These are phyloP conservation scores for Pseudozyma thailandica DNA, from an alignment of 1,284 basidiomycete genomes.

Conservation along the genomic window DNA sequence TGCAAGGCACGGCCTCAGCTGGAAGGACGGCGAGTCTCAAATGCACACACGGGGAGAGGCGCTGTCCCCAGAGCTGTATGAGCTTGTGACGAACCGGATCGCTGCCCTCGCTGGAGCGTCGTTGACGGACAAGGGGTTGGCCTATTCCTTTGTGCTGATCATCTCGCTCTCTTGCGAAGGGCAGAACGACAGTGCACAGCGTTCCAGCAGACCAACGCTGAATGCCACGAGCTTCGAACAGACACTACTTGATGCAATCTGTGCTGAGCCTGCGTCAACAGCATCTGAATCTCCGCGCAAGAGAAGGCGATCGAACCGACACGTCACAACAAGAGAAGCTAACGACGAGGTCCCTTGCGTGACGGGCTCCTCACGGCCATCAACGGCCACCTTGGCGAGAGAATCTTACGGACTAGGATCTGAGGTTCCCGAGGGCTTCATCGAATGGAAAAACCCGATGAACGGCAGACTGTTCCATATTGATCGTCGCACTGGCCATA, in stretches of 20 bases:
- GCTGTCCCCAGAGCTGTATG: conserved; percentile 12
- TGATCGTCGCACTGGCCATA: conserved; percentile 34
- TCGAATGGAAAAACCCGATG: conserved; percentile 19
- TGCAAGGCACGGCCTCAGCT: conserved; percentile 9
- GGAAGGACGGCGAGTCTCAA: conserved; percentile 4
- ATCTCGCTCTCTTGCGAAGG: conserved; percentile 1
- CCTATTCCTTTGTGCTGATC: conserved; percentile 9
- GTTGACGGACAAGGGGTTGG: not conserved
- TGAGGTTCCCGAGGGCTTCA: conserved; percentile 9
- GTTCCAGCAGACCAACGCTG: not conserved
- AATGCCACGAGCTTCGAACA: conserved; percentile 2
- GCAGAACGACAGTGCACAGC: not conserved
- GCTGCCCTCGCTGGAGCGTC: not conserved
- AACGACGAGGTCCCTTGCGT: no score
- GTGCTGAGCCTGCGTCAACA: not conserved
- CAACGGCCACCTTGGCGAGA: conserved; percentile 16
- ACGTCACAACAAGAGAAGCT: not conserved
- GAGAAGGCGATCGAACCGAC: conserved; percentile 7
- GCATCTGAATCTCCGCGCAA: not conserved
- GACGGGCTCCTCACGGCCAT: conserved; percentile 4
- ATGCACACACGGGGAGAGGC: not conserved
- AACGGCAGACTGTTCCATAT: conserved; percentile 30
- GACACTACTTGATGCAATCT: conserved; percentile 17
- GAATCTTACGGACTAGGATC: conserved; percentile 9
- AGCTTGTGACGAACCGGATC: conserved; percentile 11